Evolutionary conservation across 371 early-diverging fungal species (phyloP), one percentile per base, ranked within the genome.

Genomic region (Catenaria anguillulae): DNA sequence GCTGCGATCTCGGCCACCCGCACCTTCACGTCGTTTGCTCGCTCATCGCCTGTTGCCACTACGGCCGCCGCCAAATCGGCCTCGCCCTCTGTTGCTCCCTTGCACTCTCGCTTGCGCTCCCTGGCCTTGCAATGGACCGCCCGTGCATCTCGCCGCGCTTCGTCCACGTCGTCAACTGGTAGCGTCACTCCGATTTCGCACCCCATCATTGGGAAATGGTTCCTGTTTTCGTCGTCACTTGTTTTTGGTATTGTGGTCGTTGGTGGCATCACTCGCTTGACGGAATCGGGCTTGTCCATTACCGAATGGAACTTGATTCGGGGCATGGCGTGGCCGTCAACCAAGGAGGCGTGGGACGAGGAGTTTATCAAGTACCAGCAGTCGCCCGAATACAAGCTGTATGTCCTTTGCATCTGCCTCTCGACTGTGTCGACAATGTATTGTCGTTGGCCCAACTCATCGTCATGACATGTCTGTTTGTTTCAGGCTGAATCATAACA

Each of bases 301-400:
- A 86, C 86, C 34, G 96, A 97, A 66, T 97, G 97, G 97, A 90
- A 90, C 55, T 76, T 93, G 61, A 85, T 97, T 67, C 85, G 84
- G 26, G 97, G 97, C 26, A 87, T 91, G 80, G 84, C 84, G 71
- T 89, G 90, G 40, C 97, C 97, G n/a, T 70, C 83, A 17, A 84
- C 84, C 33, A 79, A 89, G 60, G 71, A 75, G 36, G 93, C 90
- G 62, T 97, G 97, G 97, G 75, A 81, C 46, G 82, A 76, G 50
- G 93, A 96, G 74, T 96, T 95, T 77, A 86, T 85, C 66, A 96
- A 96, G 76, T 97, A 97, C 81, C 92, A 95, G 71, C 87, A 89
- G 72, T 92, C 83, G 66, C 97, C 97, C 36, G 97, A 97, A 71
- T 96, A 90, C 71, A 88, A 92, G 73, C 72, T 89, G 85, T 86